phyloP scores from a whole-genome alignment of 2,329 filamentous ascomycete genomes.

The Colletotrichum cuscutae region DNA sequence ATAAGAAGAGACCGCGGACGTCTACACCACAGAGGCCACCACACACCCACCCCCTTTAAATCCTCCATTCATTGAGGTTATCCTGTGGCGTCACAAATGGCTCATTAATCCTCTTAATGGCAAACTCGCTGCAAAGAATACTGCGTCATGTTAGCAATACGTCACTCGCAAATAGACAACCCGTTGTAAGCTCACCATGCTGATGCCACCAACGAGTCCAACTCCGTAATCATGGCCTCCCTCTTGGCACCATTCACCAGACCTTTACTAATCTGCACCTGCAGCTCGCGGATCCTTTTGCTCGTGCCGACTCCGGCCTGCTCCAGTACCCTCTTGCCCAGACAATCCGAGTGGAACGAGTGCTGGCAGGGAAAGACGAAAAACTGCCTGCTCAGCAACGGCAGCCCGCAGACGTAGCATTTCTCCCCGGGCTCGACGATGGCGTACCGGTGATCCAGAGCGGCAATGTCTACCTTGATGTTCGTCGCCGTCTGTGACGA shows the following conservation, averaged over 20 bases:
- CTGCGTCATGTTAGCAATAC: constrained; percentile 55
- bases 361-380: constrained; percentile 99
- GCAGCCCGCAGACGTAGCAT: constrained; percentile 88
- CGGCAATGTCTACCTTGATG: constrained; percentile 89
- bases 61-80: constrained; percentile 82
- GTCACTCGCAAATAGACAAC: too few species aligned
- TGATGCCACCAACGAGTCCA: constrained; percentile 91
- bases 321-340: constrained; percentile 87
- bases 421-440: constrained; percentile 97
- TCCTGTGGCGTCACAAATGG: constrained; percentile 84
- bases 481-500: constrained; percentile 87
- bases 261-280: constrained; percentile 83
- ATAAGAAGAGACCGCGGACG: neutral
- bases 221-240: constrained; percentile 85
- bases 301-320: constrained; percentile 80
- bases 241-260: constrained; percentile 75
- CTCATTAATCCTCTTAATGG: constrained; percentile 93
- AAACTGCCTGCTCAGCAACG: constrained; percentile 89
- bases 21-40: neutral
- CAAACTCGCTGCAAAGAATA: constrained; percentile 93
- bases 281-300: constrained; percentile 85
- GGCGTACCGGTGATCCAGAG: constrained; percentile 88
- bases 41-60: constrained; percentile 51
- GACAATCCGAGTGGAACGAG: constrained; percentile 94
- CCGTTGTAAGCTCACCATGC: constrained; percentile 73